Evolutionary conservation across 768 basidiomycete genomes (phyloP), one percentile per base, ranked within the genome.

Genomic region (Goffeauzyma gilvescens): DNA sequence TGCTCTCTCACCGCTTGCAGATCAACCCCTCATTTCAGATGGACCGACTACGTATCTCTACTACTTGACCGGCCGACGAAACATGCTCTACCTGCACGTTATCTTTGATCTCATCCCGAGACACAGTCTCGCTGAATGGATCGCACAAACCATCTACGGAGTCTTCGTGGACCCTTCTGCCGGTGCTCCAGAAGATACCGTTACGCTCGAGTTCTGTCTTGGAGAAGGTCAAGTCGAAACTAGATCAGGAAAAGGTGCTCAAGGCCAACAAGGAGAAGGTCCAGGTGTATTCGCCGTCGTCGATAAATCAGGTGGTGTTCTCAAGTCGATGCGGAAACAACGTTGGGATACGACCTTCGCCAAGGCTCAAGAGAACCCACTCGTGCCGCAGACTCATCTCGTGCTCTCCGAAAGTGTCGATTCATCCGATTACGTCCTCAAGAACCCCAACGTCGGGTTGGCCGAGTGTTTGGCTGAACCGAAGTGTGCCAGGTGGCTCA

Each of bases 321-420:
- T 89, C 48, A 65, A 71, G 44, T 67, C 68, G 26, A 72, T 84
- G 55, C 78, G 75, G 62, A 69, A 75, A 42, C 64, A 69, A 44
- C 72, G 86, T 49, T 93, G 83, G 82, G 87, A 90, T 60, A 63
- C 89, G 84, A 81, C 79, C 0, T 85, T 87, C 63, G 78, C 84
- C 14, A 80, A 77, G 56, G 76, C 80, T 4, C 67, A 73, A 10
- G 85, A 86, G 46, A 72, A 73, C 50, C 37, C 71, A 2, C 60
- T 67, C 13, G 66, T 90, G 20, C 79, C 81, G 3, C 51, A 71
- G 0, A 66, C 69, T 15, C 67, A 79, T 33, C 73, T 76, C 10
- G 71, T 85, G 52, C 83, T 87, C 79, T 77, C 82, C 46, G 87
- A 93, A 66, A 82, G 75, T 51, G 81, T 81, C 8, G 87, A 90